Evolutionary conservation across 129 eudicot species (phyloP).

Genomic region (Erigeron canadensis): DNA sequence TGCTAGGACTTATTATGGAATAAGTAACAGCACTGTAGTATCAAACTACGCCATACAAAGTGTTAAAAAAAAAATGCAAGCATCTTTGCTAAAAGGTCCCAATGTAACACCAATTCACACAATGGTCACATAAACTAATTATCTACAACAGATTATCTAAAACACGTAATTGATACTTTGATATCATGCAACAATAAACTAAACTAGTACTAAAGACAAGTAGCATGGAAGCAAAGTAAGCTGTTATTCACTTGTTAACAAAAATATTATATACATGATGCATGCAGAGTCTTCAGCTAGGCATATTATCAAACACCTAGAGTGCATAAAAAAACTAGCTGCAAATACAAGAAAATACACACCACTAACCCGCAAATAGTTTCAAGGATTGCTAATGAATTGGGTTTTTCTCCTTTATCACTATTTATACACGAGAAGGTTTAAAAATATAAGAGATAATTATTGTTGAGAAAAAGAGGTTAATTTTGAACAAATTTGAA

Average conservation of each 20-base stretch:
- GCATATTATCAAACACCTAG: slow-evolving; percentile 18
- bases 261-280: not conserved
- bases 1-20: not conserved
- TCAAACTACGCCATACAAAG: not conserved
- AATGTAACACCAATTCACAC: not conserved
- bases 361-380: not conserved
- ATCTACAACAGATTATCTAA: not conserved
- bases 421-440: no score
- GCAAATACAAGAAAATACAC: not conserved
- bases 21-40: not conserved
- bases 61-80: not conserved
- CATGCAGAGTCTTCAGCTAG: not conserved
- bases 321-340: not conserved
- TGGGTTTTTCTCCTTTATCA: no score
- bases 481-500: no score
- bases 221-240: not conserved
- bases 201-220: not conserved
- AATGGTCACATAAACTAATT: not conserved
- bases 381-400: no score
- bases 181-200: not conserved
- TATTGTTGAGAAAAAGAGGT: no score
- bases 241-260: not conserved
- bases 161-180: not conserved
- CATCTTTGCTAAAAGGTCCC: not conserved
- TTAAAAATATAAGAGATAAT: no score